Percentiles rank a stretch among this genome's conserved stretches.
These are phyloP conservation scores for Colletotrichum liriopes DNA, from an alignment of 2,329 filamentous ascomycete species.

Conservation along the genomic window DNA sequence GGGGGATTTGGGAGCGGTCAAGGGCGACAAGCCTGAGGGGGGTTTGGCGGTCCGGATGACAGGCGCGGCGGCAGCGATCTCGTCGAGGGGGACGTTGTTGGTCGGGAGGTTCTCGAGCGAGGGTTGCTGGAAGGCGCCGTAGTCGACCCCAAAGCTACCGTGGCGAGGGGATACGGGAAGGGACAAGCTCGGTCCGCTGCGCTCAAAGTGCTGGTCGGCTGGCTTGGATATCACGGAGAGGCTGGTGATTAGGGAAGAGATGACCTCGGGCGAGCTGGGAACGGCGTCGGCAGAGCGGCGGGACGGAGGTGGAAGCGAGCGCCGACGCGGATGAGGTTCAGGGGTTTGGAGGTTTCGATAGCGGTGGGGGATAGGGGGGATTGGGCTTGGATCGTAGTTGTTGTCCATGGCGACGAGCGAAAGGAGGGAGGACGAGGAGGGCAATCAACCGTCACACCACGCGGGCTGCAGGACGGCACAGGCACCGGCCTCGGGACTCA, in stretches of 20 bases:
- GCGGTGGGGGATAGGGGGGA: conserved; percentile 44
- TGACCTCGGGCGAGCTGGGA: conserved; percentile 78
- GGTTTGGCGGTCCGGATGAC: conserved; percentile 87
- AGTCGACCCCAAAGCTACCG: conserved; percentile 80
- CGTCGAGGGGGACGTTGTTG: conserved; percentile 67
- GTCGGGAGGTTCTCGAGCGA: conserved; percentile 65
- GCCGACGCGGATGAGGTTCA: conserved; percentile 34
- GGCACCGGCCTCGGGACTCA: conserved; percentile 34
- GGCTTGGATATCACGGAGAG: conserved; percentile 79
- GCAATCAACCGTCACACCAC: conserved; percentile 17
- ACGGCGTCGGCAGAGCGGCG: conserved; percentile 50
- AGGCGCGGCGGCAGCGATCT: conserved; percentile 76
- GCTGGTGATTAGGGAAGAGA: conserved; percentile 79
- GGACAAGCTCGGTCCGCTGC: conserved; percentile 57
- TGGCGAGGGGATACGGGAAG: conserved; percentile 57
- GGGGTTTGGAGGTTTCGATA: conserved; percentile 43
- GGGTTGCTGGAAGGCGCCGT: conserved; percentile 74
- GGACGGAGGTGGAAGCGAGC: conserved; percentile 42
- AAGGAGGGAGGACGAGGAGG: conserved; percentile 15
- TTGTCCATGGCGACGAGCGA: conserved; percentile 41
- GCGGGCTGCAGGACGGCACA: conserved; percentile 34
- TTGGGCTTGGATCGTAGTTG: conserved; percentile 30
- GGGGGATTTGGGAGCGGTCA: conserved; percentile 75
- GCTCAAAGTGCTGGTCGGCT: conserved; percentile 79
- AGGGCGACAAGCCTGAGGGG: conserved; percentile 80